Evolutionary conservation across 768 basidiomycete genomes (phyloP).

Genomic region (Panaeolus cyanescens): DNA sequence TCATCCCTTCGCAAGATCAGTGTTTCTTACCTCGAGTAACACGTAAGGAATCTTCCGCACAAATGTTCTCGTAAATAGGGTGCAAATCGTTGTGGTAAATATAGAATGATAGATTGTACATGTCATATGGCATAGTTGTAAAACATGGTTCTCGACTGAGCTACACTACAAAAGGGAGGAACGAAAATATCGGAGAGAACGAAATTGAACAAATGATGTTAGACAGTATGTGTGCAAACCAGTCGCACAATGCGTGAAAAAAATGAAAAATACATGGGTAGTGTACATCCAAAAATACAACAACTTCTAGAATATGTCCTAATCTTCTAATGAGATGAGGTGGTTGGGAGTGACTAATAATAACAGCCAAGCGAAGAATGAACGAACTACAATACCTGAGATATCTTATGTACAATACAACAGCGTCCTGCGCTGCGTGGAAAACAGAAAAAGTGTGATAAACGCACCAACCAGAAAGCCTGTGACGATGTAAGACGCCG

Average conservation of each 20-base stretch:
- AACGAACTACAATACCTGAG: background rate
- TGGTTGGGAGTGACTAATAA: background rate
- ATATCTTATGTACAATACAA: slow-evolving; percentile 29
- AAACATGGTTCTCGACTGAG: background rate
- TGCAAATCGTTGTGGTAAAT: background rate
- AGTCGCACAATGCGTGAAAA: slow-evolving; percentile 10
- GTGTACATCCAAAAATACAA: background rate
- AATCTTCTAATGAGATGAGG: background rate
- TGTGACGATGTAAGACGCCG: slow-evolving; percentile 41
- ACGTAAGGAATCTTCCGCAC: background rate
- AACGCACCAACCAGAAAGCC: slow-evolving; percentile 53
- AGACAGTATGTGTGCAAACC: slow-evolving; percentile 1
- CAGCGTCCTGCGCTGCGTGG: slow-evolving; percentile 34
- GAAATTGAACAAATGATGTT: background rate
- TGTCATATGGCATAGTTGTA: background rate
- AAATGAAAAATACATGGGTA: background rate
- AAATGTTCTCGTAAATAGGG: background rate
- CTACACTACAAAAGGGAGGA: slow-evolving; percentile 2
- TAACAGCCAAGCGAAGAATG: slow-evolving; percentile 1
- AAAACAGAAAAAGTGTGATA: slow-evolving; percentile 31
- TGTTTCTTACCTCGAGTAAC: background rate
- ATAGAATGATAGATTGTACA: background rate
- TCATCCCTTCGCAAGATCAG: too few relatives aligned
- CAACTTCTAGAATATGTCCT: background rate
- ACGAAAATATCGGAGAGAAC: background rate